Conservation (phyloP, 108 stramenopile genomes). For the Nitzschia sp. region DNA sequence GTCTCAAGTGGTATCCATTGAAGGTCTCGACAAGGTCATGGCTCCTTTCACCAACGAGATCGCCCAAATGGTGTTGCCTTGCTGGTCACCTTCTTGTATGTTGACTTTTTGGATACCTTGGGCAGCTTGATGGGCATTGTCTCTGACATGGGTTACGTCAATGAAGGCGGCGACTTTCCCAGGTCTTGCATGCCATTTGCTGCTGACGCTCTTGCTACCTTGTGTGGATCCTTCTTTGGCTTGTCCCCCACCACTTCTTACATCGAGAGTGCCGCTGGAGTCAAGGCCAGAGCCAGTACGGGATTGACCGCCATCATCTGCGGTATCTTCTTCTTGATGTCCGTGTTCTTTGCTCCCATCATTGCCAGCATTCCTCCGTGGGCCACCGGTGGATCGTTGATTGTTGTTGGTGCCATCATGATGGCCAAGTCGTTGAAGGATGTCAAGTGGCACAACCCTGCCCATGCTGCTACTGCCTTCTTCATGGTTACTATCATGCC, state of each 20-base stretch:
- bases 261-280: slow-evolving; percentile 67
- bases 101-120: too few species aligned
- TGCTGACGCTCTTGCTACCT: slow-evolving; percentile 63
- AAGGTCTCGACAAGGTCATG: slow-evolving; percentile 38
- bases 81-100: slow-evolving; percentile 51
- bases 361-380: too few species aligned
- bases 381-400: too few species aligned
- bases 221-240: slow-evolving; percentile 68
- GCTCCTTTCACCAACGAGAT: slow-evolving; percentile 41
- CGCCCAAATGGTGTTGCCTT: slow-evolving; percentile 42
- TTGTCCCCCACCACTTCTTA: slow-evolving; percentile 64
- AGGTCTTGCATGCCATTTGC: slow-evolving; percentile 46
- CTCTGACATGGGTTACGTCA: slow-evolving; percentile 38
- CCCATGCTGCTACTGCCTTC: too few species aligned
- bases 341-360: slow-evolving; percentile 82
- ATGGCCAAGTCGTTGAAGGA: too few species aligned
- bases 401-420: too few species aligned
- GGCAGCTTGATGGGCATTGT: slow-evolving; percentile 50
- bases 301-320: slow-evolving; percentile 58
- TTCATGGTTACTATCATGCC: too few species aligned
- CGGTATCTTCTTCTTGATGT: slow-evolving; percentile 55
- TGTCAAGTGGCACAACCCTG: too few species aligned
- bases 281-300: slow-evolving; percentile 58
- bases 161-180: slow-evolving; percentile 70
- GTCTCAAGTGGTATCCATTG: too few species aligned